These are phyloP conservation scores for Hypoxylon sp. DNA, from an alignment of 2,329 filamentous ascomycete genomes.

Conservation along the genomic window DNA sequence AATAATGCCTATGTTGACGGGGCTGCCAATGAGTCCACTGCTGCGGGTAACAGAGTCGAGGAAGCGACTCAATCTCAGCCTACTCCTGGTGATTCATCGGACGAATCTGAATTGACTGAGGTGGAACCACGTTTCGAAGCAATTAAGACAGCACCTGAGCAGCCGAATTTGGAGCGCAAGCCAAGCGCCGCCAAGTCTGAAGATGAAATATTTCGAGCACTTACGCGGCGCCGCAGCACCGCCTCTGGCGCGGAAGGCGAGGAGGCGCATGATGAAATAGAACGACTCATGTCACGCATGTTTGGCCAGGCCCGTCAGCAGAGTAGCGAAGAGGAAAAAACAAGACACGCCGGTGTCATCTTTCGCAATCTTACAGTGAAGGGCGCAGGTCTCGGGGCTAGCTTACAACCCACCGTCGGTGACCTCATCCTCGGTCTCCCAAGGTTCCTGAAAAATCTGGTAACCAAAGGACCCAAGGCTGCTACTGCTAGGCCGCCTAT, in stretches of 20 bases:
- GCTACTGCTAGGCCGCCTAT: constrained; percentile 49
- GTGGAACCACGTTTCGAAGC: constrained; percentile 41
- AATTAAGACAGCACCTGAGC: constrained; percentile 41
- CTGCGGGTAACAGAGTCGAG: constrained; percentile 1
- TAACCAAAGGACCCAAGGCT: constrained; percentile 44
- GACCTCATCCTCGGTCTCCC: constrained; percentile 48
- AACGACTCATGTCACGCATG: constrained; percentile 73
- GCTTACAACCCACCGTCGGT: constrained; percentile 55
- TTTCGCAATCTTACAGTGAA: constrained; percentile 76
- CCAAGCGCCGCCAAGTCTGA: constrained; percentile 51
- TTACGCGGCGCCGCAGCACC: constrained; percentile 59
- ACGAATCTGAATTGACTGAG: constrained; percentile 31
- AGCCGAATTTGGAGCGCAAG: constrained; percentile 34
- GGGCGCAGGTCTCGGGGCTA: constrained; percentile 72
- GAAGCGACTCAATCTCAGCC: constrained; percentile 6
- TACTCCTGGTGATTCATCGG: constrained; percentile 24
- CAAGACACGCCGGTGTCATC: constrained; percentile 72
- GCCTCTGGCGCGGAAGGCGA: constrained; percentile 41
- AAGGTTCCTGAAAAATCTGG: constrained; percentile 38
- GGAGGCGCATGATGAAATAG: constrained; percentile 62
- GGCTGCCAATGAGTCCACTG: neutral
- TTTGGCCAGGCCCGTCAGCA: constrained; percentile 72
- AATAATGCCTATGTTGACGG: constrained; percentile 14
- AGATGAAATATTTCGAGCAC: constrained; percentile 59
- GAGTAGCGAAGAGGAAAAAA: constrained; percentile 74